A percentile compares a stretch with the other conserved stretches of the same genome.
Conservation (phyloP, 768 basidiomycete genomes). For the Porphyrellus cyaneotinctus region DNA sequence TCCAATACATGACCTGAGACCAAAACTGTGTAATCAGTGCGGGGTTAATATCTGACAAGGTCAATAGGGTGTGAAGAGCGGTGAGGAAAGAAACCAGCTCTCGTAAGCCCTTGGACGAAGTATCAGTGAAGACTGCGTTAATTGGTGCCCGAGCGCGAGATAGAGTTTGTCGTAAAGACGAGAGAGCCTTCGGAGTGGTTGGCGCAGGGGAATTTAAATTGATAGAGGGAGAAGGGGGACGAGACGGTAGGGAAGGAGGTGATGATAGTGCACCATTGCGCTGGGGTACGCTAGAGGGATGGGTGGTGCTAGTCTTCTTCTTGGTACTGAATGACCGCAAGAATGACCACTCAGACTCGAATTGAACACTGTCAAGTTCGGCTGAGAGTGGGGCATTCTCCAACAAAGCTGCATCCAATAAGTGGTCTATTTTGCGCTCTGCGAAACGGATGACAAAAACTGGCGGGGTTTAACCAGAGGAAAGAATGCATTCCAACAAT, state of each 20-base stretch:
- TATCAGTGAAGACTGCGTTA: slow-evolving; percentile 47
- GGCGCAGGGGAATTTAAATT: slow-evolving; percentile 40
- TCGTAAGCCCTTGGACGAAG: slow-evolving; percentile 40
- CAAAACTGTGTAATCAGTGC: slow-evolving; percentile 84
- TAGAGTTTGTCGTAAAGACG: slow-evolving; percentile 66
- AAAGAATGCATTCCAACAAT: neutral
- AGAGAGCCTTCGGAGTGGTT: slow-evolving; percentile 51
- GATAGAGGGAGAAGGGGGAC: slow-evolving; percentile 52
- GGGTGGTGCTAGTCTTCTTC: slow-evolving; percentile 41
- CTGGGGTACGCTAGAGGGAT: slow-evolving; percentile 30
- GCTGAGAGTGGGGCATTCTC: slow-evolving; percentile 77
- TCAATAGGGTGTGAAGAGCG: slow-evolving; percentile 77
- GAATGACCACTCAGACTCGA: slow-evolving; percentile 96
- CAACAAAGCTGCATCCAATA: slow-evolving; percentile 78
- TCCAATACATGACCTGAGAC: slow-evolving; percentile 99
- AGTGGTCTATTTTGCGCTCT: slow-evolving; percentile 81
- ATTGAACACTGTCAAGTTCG: slow-evolving; percentile 79
- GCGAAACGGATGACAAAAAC: slow-evolving; percentile 94
- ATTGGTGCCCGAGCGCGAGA: slow-evolving; percentile 51
- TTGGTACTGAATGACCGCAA: slow-evolving; percentile 67
- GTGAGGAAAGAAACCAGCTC: slow-evolving; percentile 79
- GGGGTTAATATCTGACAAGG: slow-evolving; percentile 87
- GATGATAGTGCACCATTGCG: slow-evolving; percentile 39
- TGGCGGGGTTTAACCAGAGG: slow-evolving; percentile 28
- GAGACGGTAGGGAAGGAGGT: slow-evolving; percentile 45